Evolutionary conservation across 2,329 filamentous ascomycete species (phyloP), one percentile per base, ranked within the genome.

Genomic region (Venturia carpophila): DNA sequence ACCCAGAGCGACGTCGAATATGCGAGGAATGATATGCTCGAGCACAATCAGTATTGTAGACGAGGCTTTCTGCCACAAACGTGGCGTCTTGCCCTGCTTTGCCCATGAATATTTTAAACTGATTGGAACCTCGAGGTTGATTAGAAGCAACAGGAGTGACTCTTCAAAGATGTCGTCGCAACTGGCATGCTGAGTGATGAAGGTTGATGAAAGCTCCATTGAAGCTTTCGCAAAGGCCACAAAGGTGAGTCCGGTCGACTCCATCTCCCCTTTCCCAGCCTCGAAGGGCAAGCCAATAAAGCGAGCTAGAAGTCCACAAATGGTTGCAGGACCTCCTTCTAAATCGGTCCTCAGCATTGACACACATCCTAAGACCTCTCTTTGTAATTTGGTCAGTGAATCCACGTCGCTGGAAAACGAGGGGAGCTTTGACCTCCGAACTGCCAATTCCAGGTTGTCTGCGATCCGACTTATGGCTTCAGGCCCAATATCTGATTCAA

Each of bases 171-270:
- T 62, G 24, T 58, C 65, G n/a, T 78, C 71, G 30, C 89, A 85
- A 0, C 77, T 74, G 0, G 85, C 82, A 68, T 90, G 86, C 19
- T 79, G 76, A 4, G 85, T 75, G 3, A 88, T 78, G 2, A 91
- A 76, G 0, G 76, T 77, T 68, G 89, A 81, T 1, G 95, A 75
- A 58, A 91, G 83, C 1, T 82, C 78, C 82, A 96, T 94, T 66
- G 88, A 86, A 24, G 85, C 84, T 74, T 94, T 96, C 0, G 92
- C 91, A 72, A 97, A 84, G 42, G 94, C 93, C 65, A 99, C 86
- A 72, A 92, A 97, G 0, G 91, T 96, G 7, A 91, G 89, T 65
- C 85, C 85, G 62, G 71, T 72, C 21, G 24, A 37, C 21, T 67
- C 67, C 13, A 69, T 66, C 0, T 66, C 67, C 34, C 67, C 63